Evolutionary conservation across 805 yeast genomes (phyloP).

Genomic region (Cyberlindnera americana): DNA sequence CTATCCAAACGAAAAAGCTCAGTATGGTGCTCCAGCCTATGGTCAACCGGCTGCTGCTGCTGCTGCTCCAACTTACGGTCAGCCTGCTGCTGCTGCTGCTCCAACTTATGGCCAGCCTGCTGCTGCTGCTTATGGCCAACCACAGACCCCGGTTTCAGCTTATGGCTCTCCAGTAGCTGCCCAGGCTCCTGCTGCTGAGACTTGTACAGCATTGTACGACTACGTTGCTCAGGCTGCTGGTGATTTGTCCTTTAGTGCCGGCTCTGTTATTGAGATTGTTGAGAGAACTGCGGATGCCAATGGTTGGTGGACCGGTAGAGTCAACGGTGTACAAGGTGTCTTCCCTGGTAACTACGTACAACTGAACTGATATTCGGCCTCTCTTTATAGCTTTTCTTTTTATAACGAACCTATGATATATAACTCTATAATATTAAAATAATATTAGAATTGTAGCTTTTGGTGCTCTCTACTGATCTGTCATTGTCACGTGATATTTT

Average conservation of each 20-base stretch:
- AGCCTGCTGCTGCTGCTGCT: slow-evolving; percentile 25
- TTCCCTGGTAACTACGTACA: slow-evolving; percentile 98
- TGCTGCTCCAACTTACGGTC: slow-evolving; percentile 20
- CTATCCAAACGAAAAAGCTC: slow-evolving; percentile 32
- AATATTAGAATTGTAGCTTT: too few species aligned
- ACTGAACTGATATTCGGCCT: slow-evolving; percentile 35
- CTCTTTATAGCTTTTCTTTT: neutral
- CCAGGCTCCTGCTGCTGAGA: slow-evolving; percentile 41
- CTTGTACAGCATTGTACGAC: slow-evolving; percentile 89
- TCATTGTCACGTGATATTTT: neutral
- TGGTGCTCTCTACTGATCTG: too few species aligned
- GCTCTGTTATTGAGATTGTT: slow-evolving; percentile 77
- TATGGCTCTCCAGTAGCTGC: slow-evolving; percentile 23
- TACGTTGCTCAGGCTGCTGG: slow-evolving; percentile 92
- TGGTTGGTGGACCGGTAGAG: slow-evolving; percentile 97
- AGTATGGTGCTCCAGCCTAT: slow-evolving; percentile 25
- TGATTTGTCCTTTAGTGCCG: slow-evolving; percentile 83
- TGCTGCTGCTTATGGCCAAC: slow-evolving; percentile 25
- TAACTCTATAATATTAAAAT: too few species aligned
- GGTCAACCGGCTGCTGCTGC: slow-evolving; percentile 23
- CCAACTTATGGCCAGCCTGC: slow-evolving; percentile 18
- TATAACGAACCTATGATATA: neutral
- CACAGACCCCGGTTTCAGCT: slow-evolving; percentile 22
- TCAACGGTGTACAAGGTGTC: slow-evolving; percentile 82
- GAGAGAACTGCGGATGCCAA: slow-evolving; percentile 79